Percentiles rank a stretch among this genome's conserved stretches.
These are phyloP conservation scores for Eucalyptus curtisii DNA, from an alignment of 345 rosid genomes.

Conservation along the genomic window DNA sequence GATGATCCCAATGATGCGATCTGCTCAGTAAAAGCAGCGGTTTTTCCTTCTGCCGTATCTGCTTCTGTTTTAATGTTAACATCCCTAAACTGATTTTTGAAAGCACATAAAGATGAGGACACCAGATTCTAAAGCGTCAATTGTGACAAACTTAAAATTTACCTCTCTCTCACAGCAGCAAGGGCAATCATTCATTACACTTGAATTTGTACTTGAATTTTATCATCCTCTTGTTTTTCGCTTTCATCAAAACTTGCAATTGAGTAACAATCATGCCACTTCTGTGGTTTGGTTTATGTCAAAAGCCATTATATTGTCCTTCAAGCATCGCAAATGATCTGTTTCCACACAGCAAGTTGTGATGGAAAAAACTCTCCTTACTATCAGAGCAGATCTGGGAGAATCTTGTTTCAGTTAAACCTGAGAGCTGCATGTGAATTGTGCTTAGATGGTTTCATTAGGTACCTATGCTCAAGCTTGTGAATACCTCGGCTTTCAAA, in stretches of 20 bases:
- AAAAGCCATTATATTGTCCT: background rate
- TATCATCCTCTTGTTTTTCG: background rate
- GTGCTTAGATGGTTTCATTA: background rate
- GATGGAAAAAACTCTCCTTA: background rate
- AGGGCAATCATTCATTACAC: background rate
- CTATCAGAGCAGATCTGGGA: background rate
- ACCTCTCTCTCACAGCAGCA: background rate
- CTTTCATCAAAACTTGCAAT: background rate
- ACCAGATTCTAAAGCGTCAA: background rate
- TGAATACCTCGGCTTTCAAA: background rate
- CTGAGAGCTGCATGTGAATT: background rate
- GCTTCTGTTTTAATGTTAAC: background rate
- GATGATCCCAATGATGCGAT: background rate
- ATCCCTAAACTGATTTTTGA: background rate
- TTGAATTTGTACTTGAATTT: background rate
- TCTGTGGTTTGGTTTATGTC: background rate
- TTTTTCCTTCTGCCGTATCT: background rate
- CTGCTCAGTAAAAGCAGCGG: background rate
- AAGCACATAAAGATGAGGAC: background rate
- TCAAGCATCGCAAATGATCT: background rate
- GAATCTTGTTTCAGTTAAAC: background rate
- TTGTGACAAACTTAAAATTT: background rate
- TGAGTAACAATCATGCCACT: background rate
- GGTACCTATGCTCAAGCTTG: background rate
- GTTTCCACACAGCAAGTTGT: background rate